Conservation (phyloP, 257 asterid genomes). For the Nicotiana tomentosiformis region DNA sequence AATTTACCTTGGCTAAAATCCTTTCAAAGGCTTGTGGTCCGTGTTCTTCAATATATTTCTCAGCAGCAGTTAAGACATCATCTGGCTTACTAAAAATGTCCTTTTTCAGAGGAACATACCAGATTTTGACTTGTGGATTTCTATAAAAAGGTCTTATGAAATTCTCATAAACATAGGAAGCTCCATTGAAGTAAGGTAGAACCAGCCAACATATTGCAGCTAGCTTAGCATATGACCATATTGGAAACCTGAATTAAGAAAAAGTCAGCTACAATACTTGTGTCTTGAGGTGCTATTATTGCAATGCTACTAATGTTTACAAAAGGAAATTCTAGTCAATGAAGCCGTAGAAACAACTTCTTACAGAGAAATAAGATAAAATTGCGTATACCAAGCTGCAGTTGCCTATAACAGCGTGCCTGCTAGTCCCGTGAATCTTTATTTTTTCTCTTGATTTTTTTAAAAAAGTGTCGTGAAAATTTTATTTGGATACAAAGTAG, state of each 20-base stretch:
- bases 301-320: background rate
- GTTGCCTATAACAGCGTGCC: background rate
- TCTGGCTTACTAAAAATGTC: constrained; percentile 66
- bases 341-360: too few species aligned
- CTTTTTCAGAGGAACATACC: constrained; percentile 64
- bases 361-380: too few species aligned
- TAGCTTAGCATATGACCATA: constrained; percentile 78
- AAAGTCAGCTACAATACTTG: background rate
- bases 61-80: constrained; percentile 72
- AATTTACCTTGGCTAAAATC: constrained; percentile 64
- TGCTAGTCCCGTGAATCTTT: background rate
- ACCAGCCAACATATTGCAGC: constrained; percentile 77
- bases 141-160: constrained; percentile 77
- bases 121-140: constrained; percentile 64
- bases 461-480: background rate
- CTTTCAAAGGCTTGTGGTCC: constrained; percentile 87
- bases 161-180: constrained; percentile 67
- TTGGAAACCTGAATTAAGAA: constrained; percentile 51
- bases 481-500: too few species aligned
- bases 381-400: too few species aligned
- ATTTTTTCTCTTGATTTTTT: background rate
- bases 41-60: constrained; percentile 66
- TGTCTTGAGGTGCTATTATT: too few species aligned
- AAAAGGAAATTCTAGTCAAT: too few species aligned
- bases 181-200: constrained; percentile 88